Conservation (phyloP, 805 yeast genomes). For the Hanseniaspora singularis region DNA sequence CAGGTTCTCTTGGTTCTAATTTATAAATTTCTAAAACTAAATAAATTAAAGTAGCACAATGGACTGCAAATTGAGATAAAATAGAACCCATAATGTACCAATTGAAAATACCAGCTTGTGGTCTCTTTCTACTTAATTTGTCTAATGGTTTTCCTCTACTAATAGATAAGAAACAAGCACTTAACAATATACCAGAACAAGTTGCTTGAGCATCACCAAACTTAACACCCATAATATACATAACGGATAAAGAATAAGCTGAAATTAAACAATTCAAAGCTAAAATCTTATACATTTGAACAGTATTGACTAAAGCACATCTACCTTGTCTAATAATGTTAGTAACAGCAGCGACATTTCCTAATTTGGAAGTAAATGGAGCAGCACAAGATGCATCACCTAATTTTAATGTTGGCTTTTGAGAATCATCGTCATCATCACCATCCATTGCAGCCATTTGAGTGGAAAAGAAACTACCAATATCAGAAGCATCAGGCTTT, state of each 20-base stretch:
- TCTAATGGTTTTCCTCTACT: slow-evolving; percentile 88
- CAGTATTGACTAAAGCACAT: slow-evolving; percentile 91
- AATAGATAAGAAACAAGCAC: slow-evolving; percentile 89
- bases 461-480: slow-evolving; percentile 42
- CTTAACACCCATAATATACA: slow-evolving; percentile 93
- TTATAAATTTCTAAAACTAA: slow-evolving; percentile 72
- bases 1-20: slow-evolving; percentile 86
- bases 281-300: slow-evolving; percentile 96
- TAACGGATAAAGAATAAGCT: slow-evolving; percentile 87
- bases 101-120: slow-evolving; percentile 95
- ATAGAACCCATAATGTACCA: slow-evolving; percentile 95
- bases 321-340: slow-evolving; percentile 95
- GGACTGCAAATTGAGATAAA: slow-evolving; percentile 90
- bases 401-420: slow-evolving; percentile 83
- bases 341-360: slow-evolving; percentile 85
- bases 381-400: slow-evolving; percentile 99
- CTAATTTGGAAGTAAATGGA: slow-evolving; percentile 89
- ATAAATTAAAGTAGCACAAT: slow-evolving; percentile 68
- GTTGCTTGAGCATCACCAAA: slow-evolving; percentile 98
- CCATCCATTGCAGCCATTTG: slow-evolving; percentile 38
- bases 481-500: slow-evolving; percentile 46
- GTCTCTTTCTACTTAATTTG: slow-evolving; percentile 82
- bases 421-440: slow-evolving; percentile 36
- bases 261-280: slow-evolving; percentile 94
- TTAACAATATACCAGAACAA: slow-evolving; percentile 78